Evolutionary conservation across 2,329 filamentous ascomycete genomes (phyloP), one percentile per base, ranked within the genome.

Genomic region (Rhexocercosporidium sp.): DNA sequence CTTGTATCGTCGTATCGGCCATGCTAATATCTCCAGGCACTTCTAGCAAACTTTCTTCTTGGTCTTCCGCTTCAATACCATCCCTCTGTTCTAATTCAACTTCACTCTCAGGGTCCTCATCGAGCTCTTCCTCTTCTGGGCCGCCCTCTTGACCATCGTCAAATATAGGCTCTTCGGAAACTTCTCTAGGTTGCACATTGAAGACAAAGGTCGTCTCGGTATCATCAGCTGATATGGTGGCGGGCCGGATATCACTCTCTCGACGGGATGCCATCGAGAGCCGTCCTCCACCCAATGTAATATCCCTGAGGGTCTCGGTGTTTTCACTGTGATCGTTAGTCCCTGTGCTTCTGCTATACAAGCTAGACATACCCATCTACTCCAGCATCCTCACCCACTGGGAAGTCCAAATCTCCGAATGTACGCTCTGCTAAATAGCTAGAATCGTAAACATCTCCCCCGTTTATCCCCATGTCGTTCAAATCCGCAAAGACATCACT

Each of bases 401-500:
- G 64, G n/a, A 69, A 65, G 51, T 72, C 69, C 39, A 72, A 69
- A 47, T 72, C 69, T 27, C 69, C 70, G 31, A 71, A 71, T 11
- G 31, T 68, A n/a, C 66, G 65, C n/a, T 67, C 69, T 56, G 59
- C 64, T 16, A 76, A 59, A 57, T 77, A 73, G 47, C 73, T 77
- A 22, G 74, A 75, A 59, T 77, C 75, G 54, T 74, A 70, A 1
- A 20, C 69, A 59, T 75, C 68, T 46, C 56, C 49, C 39, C 64
- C 68, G 16, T 57, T 57, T 25, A 71, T 49, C 5, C 70, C 71
- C 18, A 70, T 61, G 3, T 75, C 72, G 57, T 73, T 74, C 34
- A 77, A 37, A 64, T 77, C 73, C 20, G 70, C 75, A 62, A 82
- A 83, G 51, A 80, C 83, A 74, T 89, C 87, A 72, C 86, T 89